These are phyloP conservation scores for Nakataea oryzae DNA, from an alignment of 2,329 filamentous ascomycete genomes.

Conservation along the genomic window DNA sequence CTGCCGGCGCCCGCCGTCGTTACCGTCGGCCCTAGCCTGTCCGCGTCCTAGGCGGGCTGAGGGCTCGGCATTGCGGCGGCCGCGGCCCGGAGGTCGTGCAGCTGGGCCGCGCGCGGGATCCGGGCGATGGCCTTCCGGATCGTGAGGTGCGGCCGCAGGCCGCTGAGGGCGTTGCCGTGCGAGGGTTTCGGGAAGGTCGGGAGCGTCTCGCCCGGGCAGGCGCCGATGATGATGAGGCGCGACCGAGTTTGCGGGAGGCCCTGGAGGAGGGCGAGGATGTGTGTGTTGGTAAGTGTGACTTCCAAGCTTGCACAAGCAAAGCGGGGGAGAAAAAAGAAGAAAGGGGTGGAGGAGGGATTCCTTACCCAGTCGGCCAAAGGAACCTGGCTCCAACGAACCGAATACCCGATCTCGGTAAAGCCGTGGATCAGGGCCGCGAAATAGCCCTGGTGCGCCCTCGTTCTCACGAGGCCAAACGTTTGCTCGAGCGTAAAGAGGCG, in stretches of 20 bases:
- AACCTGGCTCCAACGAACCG: constrained; percentile 57
- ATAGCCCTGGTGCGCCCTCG: constrained; percentile 35
- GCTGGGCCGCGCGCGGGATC: constrained; percentile 17
- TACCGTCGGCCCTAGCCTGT: constrained; percentile 45
- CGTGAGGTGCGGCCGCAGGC: constrained; percentile 29
- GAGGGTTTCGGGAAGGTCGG: constrained; percentile 56
- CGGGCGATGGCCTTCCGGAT: constrained; percentile 29
- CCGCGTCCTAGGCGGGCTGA: constrained; percentile 31
- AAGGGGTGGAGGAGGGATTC: too few relatives aligned
- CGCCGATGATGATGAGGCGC: constrained; percentile 46
- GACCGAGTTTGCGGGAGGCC: constrained; percentile 37
- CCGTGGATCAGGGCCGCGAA: constrained; percentile 52
- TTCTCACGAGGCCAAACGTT: constrained; percentile 55
- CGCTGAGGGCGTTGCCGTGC: constrained; percentile 31
- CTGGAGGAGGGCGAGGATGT: not conserved
- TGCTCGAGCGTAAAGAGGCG: constrained; percentile 71
- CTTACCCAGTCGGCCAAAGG: constrained; percentile 32
- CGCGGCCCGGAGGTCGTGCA: constrained; percentile 26
- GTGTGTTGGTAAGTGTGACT: not conserved
- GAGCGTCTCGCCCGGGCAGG: constrained; percentile 58
- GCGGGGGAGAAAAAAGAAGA: too few relatives aligned
- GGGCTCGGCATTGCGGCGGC: constrained; percentile 16
- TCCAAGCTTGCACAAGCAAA: too few relatives aligned
- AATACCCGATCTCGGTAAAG: constrained; percentile 57
- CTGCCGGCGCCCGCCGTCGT: constrained; percentile 53